Base-by-base conservation (phyloP, 1,284 basidiomycete species). In the Tilletia walkeri region DNA sequence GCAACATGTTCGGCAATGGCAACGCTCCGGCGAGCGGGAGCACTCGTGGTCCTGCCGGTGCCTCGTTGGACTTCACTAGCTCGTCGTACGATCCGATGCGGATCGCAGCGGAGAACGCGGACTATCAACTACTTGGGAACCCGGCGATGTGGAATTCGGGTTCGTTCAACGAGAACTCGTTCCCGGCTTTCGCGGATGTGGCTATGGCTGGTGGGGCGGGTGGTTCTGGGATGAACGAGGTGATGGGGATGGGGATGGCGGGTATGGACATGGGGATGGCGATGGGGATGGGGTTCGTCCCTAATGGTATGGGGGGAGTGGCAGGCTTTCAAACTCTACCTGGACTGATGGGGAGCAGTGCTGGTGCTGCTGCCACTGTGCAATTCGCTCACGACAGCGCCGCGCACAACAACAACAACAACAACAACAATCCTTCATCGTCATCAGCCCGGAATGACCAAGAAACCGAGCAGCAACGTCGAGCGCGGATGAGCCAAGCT, bases 1-100 rank as follows among this genome's bases (percentile, higher is more conserved):
- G 9, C 9, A 45, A 45, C 41, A 45, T 45, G 41, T 45, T 45
- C 41, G 41, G 41, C 9, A 45, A 45, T 45, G 41, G 41, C 41
- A 45, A 45, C 41, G 41, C 9, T 45, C 41, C 41, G 9, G 14
- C 6, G 6, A 45, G 41, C 41, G 41, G 9, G 41, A 45, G 14
- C 14, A 7, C 1, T 45, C 41, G 6, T 45, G 41, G 41, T 9
- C 41, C 41, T 14, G 41, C 14, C 41, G 9, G 41, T 14, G 9
- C 41, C 9, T 45, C 41, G 1, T 30, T 56, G 54, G 59, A 63
- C 34, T 63, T 63, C 36, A 39, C 59, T 34, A 63, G 59, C 36
- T 63, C 59, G 59, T 63, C 59, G 9, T 63, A 63, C 34, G 59
- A 63, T 36, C 59, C 59, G 36, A 63, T 63, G 59, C 59, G 36